Base-by-base conservation (phyloP, 2,329 filamentous ascomycete genomes). In the Hypoxylon sp. region DNA sequence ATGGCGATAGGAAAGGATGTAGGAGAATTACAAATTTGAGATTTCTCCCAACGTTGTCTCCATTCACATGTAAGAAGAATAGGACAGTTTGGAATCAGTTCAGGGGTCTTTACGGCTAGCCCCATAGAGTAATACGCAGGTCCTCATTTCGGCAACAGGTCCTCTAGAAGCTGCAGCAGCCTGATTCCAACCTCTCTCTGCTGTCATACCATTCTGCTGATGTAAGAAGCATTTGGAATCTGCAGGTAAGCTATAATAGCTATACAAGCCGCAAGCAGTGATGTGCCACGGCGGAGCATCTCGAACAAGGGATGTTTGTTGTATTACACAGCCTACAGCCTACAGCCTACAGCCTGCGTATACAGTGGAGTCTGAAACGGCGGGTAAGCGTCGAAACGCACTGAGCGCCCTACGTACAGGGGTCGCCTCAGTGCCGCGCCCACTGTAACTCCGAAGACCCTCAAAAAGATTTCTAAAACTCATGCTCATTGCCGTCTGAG, bases 21-120 rank as follows among this genome's bases (percentile, higher is more conserved):
- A 27, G 5, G 24, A 5, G 24, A 27, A 27, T 27, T 27, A 27
- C 24, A 27, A 27, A 27, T 27, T 27, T 27, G 24, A 27, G 5
- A 27, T 27, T 27, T 27, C 24, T 27, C 5, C 24, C 24, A 27
- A 27, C 24, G 5, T 4, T 44, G 21, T 52, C 24, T 21, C 37
- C n/a, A 42, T 17, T 54, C 24, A 54, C 51, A 42, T 54, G 51
- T 54, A 37, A 54, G 24, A 17, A 17, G 32, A 35, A 35, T 35
- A 13, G 8, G 32, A 13, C 8, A 35, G 32, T 35, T 35, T 35
- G 32, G 32, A 13, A 35, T 35, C 32, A 35, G 11, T 35, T 35
- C 8, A 35, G 32, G 7, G 32, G 11, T 35, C 32, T 35, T 10
- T 35, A 3, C 32, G 8, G 24, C 24, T 27, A 27, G 24, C 24